Evolutionary conservation across 2,329 filamentous ascomycete species (phyloP), one percentile per base, ranked within the genome.

Genomic region (Venturia aucupariae): DNA sequence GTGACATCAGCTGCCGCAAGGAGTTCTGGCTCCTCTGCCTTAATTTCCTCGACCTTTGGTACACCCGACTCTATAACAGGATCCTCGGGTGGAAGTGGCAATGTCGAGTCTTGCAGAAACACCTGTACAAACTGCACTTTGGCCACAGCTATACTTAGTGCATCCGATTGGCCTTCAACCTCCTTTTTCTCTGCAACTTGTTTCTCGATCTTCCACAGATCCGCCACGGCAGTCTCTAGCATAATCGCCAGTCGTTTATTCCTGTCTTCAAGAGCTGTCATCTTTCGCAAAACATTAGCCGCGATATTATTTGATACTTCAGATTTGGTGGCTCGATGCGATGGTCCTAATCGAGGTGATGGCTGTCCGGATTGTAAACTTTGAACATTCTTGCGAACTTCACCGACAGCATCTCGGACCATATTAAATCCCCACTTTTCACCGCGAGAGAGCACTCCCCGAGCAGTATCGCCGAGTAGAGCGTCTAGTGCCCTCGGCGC

Each of bases 361-460:
- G 35, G 27, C 24, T 35, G 59, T 13, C 46, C 51, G n/a, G n/a
- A 19, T 22, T 57, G 44, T 19, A 51, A 19, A 10, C 32, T 60
- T 15, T 63, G 61, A 68, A 92, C 84, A 68, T 91, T 92, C 70
- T 89, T 88, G 66, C 84, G 84, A 61, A 93, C 88, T 74, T 95
- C 90, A 10, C 86, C 87, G 71, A 94, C 83, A 22, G 90, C 90
- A 68, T 90, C 89, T n/a, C 90, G 84, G 7, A 94, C 85, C 73
- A 89, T 88, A 71, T 91, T 92, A 64, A 94, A 88, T 7, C 89
- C 89, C 67, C 92, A 85, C 70, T 86, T 88, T 74, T 92, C 89
- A 62, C 90, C 83, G 39, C 85, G 82, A 69, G 90, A 86, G 41
- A 91, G 79, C 19, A 93, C 86, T 62, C 86, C 86, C 71, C 88